Evolutionary conservation across 2,329 filamentous ascomycete genomes (phyloP).

Genomic region (Aspergillus sojae): DNA sequence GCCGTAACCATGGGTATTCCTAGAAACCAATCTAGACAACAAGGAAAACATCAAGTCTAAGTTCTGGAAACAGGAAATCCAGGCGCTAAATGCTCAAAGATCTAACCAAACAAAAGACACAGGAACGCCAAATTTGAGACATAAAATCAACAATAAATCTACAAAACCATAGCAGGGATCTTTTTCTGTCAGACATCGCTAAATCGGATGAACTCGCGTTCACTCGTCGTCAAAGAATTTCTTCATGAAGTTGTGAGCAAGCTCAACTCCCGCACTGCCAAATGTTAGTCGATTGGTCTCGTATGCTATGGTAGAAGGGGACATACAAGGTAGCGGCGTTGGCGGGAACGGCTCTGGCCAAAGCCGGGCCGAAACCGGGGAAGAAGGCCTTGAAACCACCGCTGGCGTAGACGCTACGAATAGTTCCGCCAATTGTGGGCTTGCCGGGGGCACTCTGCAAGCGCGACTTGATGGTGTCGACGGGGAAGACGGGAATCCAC

Average conservation of each 20-base stretch:
- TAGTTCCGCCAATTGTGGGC: slow-evolving; percentile 76
- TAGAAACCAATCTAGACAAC: slow-evolving; percentile 14
- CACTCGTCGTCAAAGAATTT: slow-evolving; percentile 40
- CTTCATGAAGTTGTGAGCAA: slow-evolving; percentile 55
- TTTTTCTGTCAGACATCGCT: neutral
- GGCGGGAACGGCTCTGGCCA: slow-evolving; percentile 89
- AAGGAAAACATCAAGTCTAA: slow-evolving; percentile 18
- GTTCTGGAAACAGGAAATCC: slow-evolving; percentile 13
- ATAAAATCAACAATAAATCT: slow-evolving; percentile 7
- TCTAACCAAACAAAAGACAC: slow-evolving; percentile 4
- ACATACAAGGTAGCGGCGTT: slow-evolving; percentile 87
- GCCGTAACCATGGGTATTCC: neutral
- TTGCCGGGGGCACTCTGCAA: slow-evolving; percentile 89
- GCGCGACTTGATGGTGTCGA: slow-evolving; percentile 94
- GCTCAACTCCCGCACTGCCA: slow-evolving; percentile 50
- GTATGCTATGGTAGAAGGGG: neutral
- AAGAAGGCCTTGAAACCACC: slow-evolving; percentile 93
- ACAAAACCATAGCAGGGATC: neutral
- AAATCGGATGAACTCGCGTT: neutral
- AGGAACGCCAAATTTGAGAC: slow-evolving; percentile 6
- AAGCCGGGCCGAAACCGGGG: slow-evolving; percentile 89
- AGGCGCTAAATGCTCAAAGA: slow-evolving; percentile 16
- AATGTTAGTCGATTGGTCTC: slow-evolving; percentile 11
- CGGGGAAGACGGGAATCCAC: slow-evolving; percentile 98
- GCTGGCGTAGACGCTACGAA: slow-evolving; percentile 77